These are phyloP conservation scores for Torulaspora delbrueckii DNA, from an alignment of 805 yeast genomes.

Conservation along the genomic window DNA sequence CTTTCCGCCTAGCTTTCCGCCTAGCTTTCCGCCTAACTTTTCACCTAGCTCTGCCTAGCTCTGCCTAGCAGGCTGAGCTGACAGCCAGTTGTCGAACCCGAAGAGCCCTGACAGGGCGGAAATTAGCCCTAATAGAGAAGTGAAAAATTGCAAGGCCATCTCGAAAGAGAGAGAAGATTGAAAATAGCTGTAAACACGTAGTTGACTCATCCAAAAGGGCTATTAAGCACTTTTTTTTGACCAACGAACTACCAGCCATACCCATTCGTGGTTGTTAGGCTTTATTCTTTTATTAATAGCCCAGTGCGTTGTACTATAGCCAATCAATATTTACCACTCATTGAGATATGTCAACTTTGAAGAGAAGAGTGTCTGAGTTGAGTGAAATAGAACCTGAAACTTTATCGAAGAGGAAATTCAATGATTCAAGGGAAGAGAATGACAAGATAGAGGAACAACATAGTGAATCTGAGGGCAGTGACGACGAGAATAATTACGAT, in stretches of 20 bases:
- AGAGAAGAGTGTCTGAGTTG: constrained; percentile 24
- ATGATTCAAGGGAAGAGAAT: constrained; percentile 30
- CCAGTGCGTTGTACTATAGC: not conserved
- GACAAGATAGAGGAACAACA: constrained; percentile 15
- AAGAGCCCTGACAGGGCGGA: not conserved
- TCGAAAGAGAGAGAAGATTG: not conserved
- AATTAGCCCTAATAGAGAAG: constrained; percentile 1
- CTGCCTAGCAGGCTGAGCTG: not conserved
- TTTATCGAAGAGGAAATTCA: constrained; percentile 5
- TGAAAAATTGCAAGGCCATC: constrained; percentile 12
- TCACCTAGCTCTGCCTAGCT: constrained; percentile 1
- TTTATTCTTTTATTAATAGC: not conserved
- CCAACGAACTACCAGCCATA: not conserved
- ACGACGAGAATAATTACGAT: constrained; percentile 10
- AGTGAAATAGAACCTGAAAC: constrained; percentile 8
- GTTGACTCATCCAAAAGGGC: not conserved
- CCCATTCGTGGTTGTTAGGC: not conserved
- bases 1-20: constrained; percentile 3
- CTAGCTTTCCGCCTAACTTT: not conserved
- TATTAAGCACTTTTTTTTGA: not conserved
- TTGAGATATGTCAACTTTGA: constrained; percentile 14
- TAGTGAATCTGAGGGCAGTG: constrained; percentile 17
- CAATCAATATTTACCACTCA: not conserved
- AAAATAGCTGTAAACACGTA: not conserved
- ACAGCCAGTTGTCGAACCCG: not conserved